Conservation (phyloP, 257 asterid genomes). For the Paulownia fortunei region DNA sequence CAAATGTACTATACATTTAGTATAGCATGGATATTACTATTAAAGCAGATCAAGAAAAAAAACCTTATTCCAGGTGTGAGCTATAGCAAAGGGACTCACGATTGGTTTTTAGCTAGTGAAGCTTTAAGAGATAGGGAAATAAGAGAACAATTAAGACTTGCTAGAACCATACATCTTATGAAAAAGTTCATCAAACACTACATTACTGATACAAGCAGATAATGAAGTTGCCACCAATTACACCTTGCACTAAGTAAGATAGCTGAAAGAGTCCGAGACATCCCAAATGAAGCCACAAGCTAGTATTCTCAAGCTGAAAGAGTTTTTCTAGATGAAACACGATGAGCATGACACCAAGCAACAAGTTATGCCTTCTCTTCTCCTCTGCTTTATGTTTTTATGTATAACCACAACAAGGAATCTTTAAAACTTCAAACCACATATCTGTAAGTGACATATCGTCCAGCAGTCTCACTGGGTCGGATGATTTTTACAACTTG, state of each 20-base stretch:
- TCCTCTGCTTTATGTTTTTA: too few species aligned
- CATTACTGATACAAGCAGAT: not conserved
- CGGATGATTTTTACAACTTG: slow-evolving; percentile 84
- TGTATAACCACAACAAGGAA: not conserved
- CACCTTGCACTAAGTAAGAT: not conserved
- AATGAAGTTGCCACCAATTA: not conserved
- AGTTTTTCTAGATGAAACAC: not conserved
- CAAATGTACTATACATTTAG: too few species aligned
- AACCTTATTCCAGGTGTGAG: too few species aligned
- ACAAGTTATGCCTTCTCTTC: too few species aligned
- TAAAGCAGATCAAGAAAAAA: too few species aligned
- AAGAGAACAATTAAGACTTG: too few species aligned
- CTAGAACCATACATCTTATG: too few species aligned
- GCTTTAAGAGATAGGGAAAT: too few species aligned
- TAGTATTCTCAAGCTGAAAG: not conserved
- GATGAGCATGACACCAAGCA: not conserved
- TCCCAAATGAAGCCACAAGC: not conserved
- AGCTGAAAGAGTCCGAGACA: not conserved
- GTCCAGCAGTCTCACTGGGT: slow-evolving; percentile 94
- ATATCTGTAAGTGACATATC: slow-evolving; percentile 75
- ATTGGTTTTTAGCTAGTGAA: too few species aligned
- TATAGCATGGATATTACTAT: too few species aligned
- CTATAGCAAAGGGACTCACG: too few species aligned
- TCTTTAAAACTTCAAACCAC: slow-evolving; percentile 55
- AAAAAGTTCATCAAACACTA: too few species aligned